These are phyloP conservation scores for Diaporthe ilicicola DNA, from an alignment of 2,329 filamentous ascomycete species.

Conservation along the genomic window DNA sequence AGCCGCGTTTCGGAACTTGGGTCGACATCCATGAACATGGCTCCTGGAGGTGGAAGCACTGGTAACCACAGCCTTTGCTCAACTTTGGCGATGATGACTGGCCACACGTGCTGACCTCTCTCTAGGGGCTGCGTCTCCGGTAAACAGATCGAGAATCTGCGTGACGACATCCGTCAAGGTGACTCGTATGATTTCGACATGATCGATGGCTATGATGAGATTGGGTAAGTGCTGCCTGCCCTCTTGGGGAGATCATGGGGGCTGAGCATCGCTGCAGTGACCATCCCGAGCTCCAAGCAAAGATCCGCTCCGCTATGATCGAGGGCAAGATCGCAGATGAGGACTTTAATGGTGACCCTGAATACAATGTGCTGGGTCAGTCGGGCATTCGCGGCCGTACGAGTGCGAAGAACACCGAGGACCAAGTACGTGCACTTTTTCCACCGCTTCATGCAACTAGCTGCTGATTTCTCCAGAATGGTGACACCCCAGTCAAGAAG, in stretches of 20 bases:
- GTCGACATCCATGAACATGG: conserved; percentile 69
- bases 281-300: conserved; percentile 72
- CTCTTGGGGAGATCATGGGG: too few relatives aligned
- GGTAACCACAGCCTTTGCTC: conserved; percentile 62
- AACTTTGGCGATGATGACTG: neutral
- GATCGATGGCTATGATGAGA: conserved; percentile 84
- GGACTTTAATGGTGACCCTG: conserved; percentile 86
- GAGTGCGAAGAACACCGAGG: conserved; percentile 42
- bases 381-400: conserved; percentile 66
- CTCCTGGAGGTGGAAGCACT: conserved; percentile 84
- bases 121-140: conserved; percentile 89
- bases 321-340: conserved; percentile 84
- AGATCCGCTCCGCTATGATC: conserved; percentile 75
- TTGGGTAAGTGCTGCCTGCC: conserved; percentile 55
- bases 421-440: conserved; percentile 27
- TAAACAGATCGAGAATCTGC: conserved; percentile 71
- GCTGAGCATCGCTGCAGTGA: conserved; percentile 43
- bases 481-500: conserved; percentile 43
- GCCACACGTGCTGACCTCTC: neutral
- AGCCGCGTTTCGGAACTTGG: conserved; percentile 79
- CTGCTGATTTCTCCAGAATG: conserved; percentile 31
- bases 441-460: conserved; percentile 7
- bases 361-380: conserved; percentile 75
- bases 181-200: conserved; percentile 66
- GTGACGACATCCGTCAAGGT: conserved; percentile 59